A percentile compares a stretch with the other conserved stretches of the same genome.
These are phyloP conservation scores for Ophiostoma quercus DNA, from an alignment of 2,329 filamentous ascomycete species.

Conservation along the genomic window DNA sequence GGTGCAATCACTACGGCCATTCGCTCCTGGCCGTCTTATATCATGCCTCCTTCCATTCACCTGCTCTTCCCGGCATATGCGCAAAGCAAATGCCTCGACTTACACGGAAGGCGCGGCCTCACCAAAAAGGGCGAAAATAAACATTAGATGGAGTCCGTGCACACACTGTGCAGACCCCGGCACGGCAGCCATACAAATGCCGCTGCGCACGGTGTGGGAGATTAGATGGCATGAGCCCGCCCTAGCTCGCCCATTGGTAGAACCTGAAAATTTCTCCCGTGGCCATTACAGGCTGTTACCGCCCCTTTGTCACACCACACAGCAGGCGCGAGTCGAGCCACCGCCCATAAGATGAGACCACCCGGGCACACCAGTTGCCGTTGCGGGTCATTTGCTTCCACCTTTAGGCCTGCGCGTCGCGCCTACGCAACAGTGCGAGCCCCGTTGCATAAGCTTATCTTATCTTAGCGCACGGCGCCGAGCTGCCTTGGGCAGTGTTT, in stretches of 20 bases:
- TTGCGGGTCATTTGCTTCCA: neutral
- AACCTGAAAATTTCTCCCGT: neutral
- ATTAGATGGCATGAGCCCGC: constrained; percentile 18
- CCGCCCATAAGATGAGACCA: constrained; percentile 3
- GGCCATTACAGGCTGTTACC: constrained; percentile 1
- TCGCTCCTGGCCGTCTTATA: neutral
- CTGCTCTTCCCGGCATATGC: neutral
- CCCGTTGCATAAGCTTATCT: constrained; percentile 1
- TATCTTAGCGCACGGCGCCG: constrained; percentile 11
- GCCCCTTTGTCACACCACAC: neutral
- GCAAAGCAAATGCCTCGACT: neutral
- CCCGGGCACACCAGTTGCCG: neutral
- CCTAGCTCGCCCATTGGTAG: neutral
- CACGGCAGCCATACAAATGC: neutral
- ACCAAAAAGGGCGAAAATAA: neutral
- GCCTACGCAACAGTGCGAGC: constrained; percentile 8
- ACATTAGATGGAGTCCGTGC: neutral
- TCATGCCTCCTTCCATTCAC: neutral
- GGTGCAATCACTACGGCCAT: neutral
- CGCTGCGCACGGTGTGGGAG: constrained; percentile 4
- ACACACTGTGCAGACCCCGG: constrained; percentile 12
- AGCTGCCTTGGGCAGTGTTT: neutral
- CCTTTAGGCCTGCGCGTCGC: neutral
- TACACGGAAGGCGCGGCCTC: constrained; percentile 10
- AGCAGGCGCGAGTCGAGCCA: neutral